Evolutionary conservation across 164 flowering plant genomes (phyloP).

Genomic region (Amborella trichopoda): DNA sequence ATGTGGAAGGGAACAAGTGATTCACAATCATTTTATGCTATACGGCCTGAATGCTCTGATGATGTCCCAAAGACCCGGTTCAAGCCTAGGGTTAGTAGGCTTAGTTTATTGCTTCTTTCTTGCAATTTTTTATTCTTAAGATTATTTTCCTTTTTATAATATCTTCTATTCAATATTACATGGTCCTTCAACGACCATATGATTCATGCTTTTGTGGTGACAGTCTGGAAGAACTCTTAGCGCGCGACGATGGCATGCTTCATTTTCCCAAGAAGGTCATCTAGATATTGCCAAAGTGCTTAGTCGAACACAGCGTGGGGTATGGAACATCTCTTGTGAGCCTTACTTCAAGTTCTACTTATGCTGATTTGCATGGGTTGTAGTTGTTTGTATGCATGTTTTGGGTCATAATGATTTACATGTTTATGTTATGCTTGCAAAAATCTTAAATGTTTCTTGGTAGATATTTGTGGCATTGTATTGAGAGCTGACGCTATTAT

Average conservation of each 20-base stretch:
- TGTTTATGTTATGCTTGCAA: not conserved
- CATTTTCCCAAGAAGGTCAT: slow-evolving; percentile 66
- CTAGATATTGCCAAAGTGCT: slow-evolving; percentile 80
- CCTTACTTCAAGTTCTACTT: not conserved
- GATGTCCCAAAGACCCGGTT: slow-evolving; percentile 57
- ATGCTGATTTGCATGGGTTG: too few species aligned
- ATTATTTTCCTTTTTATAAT: not conserved
- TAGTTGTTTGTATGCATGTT: not conserved
- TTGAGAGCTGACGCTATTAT: not conserved
- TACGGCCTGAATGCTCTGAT: slow-evolving; percentile 47
- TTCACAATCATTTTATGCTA: slow-evolving; percentile 27
- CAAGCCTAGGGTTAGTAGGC: slow-evolving; percentile 35
- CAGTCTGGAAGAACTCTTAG: slow-evolving; percentile 87
- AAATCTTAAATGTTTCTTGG: not conserved
- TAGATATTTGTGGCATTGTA: not conserved
- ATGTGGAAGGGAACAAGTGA: slow-evolving; percentile 23
- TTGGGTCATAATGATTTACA: not conserved
- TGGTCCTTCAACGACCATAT: not conserved
- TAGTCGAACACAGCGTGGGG: slow-evolving; percentile 82
- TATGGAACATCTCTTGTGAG: slow-evolving; percentile 13
- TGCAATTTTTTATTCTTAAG: not conserved
- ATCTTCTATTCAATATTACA: slow-evolving; percentile 1
- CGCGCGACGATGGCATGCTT: slow-evolving; percentile 71
- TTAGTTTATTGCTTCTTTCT: not conserved
- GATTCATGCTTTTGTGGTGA: not conserved